A percentile compares a stretch with the other conserved stretches of the same genome.
phyloP scores from a whole-genome alignment of 1,139 yeast genomes.

The Scheffersomyces illinoinensis region DNA sequence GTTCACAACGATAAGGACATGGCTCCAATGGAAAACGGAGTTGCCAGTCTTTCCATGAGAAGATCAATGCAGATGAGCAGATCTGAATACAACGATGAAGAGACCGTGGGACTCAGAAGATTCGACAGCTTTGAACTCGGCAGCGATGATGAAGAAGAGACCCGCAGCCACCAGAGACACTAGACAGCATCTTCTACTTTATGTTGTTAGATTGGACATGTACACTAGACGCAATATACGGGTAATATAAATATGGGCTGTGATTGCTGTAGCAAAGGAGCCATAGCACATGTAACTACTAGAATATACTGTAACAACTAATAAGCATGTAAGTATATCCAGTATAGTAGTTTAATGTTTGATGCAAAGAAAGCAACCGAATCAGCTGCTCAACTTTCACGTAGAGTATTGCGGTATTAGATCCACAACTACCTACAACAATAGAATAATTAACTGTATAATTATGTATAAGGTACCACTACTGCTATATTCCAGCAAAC shows the following conservation, averaged over 20 bases:
- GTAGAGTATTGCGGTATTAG: too few species aligned
- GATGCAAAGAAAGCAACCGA: too few species aligned
- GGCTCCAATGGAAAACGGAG: slow-evolving; percentile 81
- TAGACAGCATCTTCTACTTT: neutral
- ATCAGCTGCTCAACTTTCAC: too few species aligned
- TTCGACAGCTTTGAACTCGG: slow-evolving; percentile 61
- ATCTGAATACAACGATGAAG: slow-evolving; percentile 46
- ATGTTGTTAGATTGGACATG: neutral
- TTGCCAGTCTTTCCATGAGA: slow-evolving; percentile 68
- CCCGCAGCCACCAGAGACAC: slow-evolving; percentile 2
- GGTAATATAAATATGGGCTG: neutral
- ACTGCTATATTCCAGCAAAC: neutral
- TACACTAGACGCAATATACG: neutral
- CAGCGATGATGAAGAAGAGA: slow-evolving; percentile 41
- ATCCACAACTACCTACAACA: neutral
- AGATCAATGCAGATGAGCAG: slow-evolving; percentile 70
- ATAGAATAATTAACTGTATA: neutral
- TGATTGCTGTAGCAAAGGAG: too few species aligned
- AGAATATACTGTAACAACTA: too few species aligned
- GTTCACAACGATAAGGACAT: slow-evolving; percentile 56
- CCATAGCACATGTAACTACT: too few species aligned
- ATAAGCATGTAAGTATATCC: too few species aligned
- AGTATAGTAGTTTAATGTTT: too few species aligned
- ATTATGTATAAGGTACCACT: neutral
- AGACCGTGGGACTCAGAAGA: slow-evolving; percentile 59